Evolutionary conservation across 805 yeast species (phyloP), one percentile per base, ranked within the genome.

Genomic region (Sungouiella blattae): DNA sequence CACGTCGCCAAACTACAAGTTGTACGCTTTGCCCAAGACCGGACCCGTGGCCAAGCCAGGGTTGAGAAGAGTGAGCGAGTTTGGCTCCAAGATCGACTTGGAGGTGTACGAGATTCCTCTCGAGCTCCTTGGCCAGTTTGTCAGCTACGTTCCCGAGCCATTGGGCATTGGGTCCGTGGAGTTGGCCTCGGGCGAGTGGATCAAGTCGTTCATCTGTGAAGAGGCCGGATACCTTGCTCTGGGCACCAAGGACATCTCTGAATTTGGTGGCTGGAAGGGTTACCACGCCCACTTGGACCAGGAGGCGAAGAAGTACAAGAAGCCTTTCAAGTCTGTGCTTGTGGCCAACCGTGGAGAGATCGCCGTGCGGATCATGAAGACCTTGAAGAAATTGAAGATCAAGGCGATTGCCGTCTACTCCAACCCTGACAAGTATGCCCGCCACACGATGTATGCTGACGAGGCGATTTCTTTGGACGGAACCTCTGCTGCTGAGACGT

Each of bases 331-430:
- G 14, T 75, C 83, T 8, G 96, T 91, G n/a, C 72, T 91, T 37
- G 93, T 91, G 36, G 98, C 98, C 26, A 91, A 91, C 69, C 78
- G 98, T 65, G 98, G 98, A 58, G 98, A 91, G 64, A 91, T 91
- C 52, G 97, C 98, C 2, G 97, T 89, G 20, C 73, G 98, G 53
- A 87, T 93, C 49, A 87, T 91, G 54, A 83, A 77, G 56, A 89
- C 98, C 13, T 69, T 91, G 55, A 86, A 85, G 60, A 83, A 82
- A 58, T 58, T 93, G 45, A 78, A 78, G 3, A 86, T 93, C 50
- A 74, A 71, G 46, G 69, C 96, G 1, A 82, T 91, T 47, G 93
- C 98, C 5, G 83, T 91, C 29, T 93, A 84, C 62, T 86, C 97
- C 11, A 94, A 88, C 53, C 83, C 87, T 3, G 98, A 91, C 58